Evolutionary conservation across 768 basidiomycete species (phyloP), one percentile per base, ranked within the genome.

Genomic region (Lactarius deliciosus): DNA sequence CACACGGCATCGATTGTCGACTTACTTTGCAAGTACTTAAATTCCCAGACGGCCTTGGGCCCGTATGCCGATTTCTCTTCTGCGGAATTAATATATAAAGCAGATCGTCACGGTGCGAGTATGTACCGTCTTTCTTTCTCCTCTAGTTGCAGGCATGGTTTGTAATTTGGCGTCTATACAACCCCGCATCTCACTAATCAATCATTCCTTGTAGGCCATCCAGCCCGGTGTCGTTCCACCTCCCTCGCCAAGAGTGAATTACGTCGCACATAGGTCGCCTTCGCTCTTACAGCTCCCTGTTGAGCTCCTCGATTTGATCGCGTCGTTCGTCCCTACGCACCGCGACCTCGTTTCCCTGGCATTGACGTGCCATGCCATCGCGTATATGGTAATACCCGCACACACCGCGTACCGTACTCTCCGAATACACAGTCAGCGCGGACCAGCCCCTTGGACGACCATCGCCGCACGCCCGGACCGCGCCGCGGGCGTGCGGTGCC

Each of bases 361-460:
- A 3, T 40, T 60, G 30, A 38, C 54, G 9, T 68, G 63, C 43
- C 58, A 43, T 15, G 41, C 32, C 11, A 28, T 68, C 25, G 36
- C 59, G 18, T 13, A 47, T n/a, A 50, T 69, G 2, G 40, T 60
- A 10, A 66, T 69, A 57, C 68, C 64, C 7, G 50, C 36, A 18
- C 68, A 69, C 11, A n/a, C 53, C 11, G 64, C 65, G 16, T 68
- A 68, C 53, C 68, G 68, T 34, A 34, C 43, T 28, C 34, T 69
- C 34, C 61, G 61, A 13, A 30, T 65, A 20, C 56, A 56, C 20
- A 7, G 64, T 5, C 40, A n/a, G 25, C 64, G 34, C 20, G 63
- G 55, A 1, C 36, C 57, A 3, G 13, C 38, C 8, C 59, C 64
- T 1, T 69, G 68, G 68, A 22, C 6, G 5, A 50, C 59, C 45